Evolutionary conservation across 768 basidiomycete species (phyloP).

Genomic region (Lentinula edodes): DNA sequence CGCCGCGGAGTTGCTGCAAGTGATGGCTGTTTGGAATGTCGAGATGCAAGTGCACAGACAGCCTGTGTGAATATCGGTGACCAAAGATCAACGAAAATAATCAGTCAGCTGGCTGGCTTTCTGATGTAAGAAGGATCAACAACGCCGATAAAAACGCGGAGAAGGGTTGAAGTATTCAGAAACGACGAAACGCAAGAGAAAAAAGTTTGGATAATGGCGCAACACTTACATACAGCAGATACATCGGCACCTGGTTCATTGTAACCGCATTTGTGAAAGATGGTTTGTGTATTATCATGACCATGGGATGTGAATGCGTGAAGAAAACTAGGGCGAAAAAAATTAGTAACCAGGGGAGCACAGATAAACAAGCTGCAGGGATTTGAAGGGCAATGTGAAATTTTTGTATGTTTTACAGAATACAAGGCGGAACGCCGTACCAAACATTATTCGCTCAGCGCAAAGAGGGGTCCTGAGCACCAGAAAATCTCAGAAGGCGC

Average conservation of each 20-base stretch:
- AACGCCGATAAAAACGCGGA: neutral
- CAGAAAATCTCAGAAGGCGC: neutral
- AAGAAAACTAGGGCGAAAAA: constrained; percentile 57
- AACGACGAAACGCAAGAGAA: neutral
- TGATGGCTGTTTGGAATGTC: constrained; percentile 61
- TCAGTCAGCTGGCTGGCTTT: too few species aligned
- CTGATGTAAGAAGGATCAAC: neutral
- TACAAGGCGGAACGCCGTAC: neutral
- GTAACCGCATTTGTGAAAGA: constrained; percentile 65
- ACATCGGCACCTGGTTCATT: constrained; percentile 59
- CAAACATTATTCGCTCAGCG: neutral
- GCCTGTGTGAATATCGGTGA: constrained; percentile 16
- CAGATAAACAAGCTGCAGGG: neutral
- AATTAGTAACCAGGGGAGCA: neutral
- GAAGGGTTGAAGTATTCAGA: neutral
- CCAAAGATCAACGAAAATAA: too few species aligned
- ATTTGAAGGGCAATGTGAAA: neutral
- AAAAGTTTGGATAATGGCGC: neutral
- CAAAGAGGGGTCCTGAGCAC: neutral
- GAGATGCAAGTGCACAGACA: constrained; percentile 75
- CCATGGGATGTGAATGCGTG: constrained; percentile 73
- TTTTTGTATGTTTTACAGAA: neutral
- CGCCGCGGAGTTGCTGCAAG: constrained; percentile 51
- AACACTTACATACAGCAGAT: constrained; percentile 50
- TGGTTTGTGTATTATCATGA: constrained; percentile 74